These are phyloP conservation scores for Phanerodontia chrysosporium DNA, from an alignment of 768 basidiomycete genomes.

Conservation along the genomic window DNA sequence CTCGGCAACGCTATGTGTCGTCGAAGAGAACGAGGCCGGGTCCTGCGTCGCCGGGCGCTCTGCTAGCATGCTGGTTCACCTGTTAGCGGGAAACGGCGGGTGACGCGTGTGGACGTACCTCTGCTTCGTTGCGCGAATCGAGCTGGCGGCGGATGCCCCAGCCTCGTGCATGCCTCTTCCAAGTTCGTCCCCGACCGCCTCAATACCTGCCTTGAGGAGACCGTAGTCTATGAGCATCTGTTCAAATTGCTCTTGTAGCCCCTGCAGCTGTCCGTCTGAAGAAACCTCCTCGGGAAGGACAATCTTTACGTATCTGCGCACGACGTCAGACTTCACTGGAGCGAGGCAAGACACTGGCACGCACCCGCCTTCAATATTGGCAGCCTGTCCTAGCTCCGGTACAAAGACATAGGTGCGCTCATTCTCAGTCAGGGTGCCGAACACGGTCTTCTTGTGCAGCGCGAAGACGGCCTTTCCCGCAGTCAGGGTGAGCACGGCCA, in stretches of 20 bases:
- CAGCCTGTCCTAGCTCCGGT: slow-evolving; percentile 16
- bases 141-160: slow-evolving; percentile 11
- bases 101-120: slow-evolving; percentile 5
- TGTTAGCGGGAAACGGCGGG: neutral
- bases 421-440: slow-evolving; percentile 20
- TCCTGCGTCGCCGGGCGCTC: slow-evolving; percentile 13
- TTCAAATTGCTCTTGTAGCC: slow-evolving; percentile 20
- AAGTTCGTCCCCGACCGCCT: slow-evolving; percentile 22
- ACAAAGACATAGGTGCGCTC: slow-evolving; percentile 18
- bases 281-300: slow-evolving; percentile 11
- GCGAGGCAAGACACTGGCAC: neutral
- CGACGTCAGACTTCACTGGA: neutral
- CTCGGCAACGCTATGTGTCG: slow-evolving; percentile 11
- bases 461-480: slow-evolving; percentile 17
- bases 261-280: slow-evolving; percentile 3
- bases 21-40: slow-evolving; percentile 11
- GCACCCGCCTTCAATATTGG: neutral
- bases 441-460: slow-evolving; percentile 15
- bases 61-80: slow-evolving; percentile 9
- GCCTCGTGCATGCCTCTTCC: slow-evolving; percentile 18
- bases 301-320: slow-evolving; percentile 17
- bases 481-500: slow-evolving; percentile 12
- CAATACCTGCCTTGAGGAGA: slow-evolving; percentile 21
- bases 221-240: slow-evolving; percentile 20
- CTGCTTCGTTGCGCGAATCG: slow-evolving; percentile 10